A percentile compares a stretch with the other conserved stretches of the same genome.
phyloP scores from a whole-genome alignment of 306 rosid species.

The Sicyos baderoa region DNA sequence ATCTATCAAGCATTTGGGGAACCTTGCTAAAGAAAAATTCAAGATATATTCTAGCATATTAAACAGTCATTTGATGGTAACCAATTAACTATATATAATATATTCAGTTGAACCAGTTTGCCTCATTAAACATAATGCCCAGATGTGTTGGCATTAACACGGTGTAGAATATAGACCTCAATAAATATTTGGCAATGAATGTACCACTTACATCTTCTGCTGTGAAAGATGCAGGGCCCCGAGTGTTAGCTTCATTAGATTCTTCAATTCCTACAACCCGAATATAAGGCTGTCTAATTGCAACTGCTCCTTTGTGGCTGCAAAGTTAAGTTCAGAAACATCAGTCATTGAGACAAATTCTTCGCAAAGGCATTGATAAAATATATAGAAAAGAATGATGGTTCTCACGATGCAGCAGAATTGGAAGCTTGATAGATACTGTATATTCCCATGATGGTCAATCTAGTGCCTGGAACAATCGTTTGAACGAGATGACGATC shows the following conservation, averaged over 20 bases:
- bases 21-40: background rate
- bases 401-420: conserved; percentile 59
- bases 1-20: background rate
- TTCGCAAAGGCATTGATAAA: conserved; percentile 3
- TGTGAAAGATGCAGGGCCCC: conserved; percentile 59
- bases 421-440: conserved; percentile 91
- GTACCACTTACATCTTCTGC: conserved; percentile 56
- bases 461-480: conserved; percentile 92
- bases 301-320: conserved; percentile 94
- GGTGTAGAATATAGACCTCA: conserved; percentile 12
- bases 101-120: background rate
- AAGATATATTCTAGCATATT: background rate
- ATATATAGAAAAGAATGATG: background rate
- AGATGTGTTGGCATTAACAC: background rate
- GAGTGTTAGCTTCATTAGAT: conserved; percentile 59
- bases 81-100: background rate
- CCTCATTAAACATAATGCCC: background rate
- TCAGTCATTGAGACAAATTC: conserved; percentile 7
- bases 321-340: conserved; percentile 18
- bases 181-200: conserved; percentile 7
- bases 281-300: conserved; percentile 90
- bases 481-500: conserved; percentile 95
- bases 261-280: conserved; percentile 94
- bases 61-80: background rate
- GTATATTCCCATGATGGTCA: conserved; percentile 82